Base-by-base conservation (phyloP, 2,329 filamentous ascomycete species). In the Rhinocladiella similis region DNA sequence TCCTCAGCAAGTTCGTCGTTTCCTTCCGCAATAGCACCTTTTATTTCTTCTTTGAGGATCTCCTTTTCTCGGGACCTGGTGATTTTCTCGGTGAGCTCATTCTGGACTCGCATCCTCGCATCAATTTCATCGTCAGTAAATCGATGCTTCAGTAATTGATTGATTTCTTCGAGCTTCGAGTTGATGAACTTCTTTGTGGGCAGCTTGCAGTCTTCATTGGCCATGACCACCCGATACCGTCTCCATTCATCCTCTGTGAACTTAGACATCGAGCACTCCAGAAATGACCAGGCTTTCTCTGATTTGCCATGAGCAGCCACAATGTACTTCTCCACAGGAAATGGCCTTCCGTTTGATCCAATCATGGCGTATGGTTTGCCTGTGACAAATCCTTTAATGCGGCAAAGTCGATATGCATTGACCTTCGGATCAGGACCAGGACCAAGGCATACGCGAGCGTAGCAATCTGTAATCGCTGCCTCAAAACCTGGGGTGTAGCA, bases 401-500 rank as follows among this genome's bases (percentile, higher is more conserved):
- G 76, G 27, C 88, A 89, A 83, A 99, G 88, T 58, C 93, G 88
- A 72, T 99, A 99, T 63, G 90, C 83, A 60, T 89, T 88, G 57
- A 86, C 78, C 3, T 88, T 87, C 3, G 83, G 89, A 19, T 86
- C 81, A 10, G 83, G 83, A 68, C 95, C 88, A 12, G 87, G 82
- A 0, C 92, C 93, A 54, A 97, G 84, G 60, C 87, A 89, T 63
- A 97, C 85, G 50, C 94, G 89, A 36, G 88, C 87, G 70, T 89
- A 99, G 72, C 91, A 95, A 50, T 91, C 91, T 14, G 80, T 84
- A 66, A 97, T 89, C 27, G 88, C 82, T 7, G 88, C 77, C 54
- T 96, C 89, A 64, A 99, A 97, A 3, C 87, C 87, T 10, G 94
- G 94, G 65, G 92, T 93, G 76, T 96, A 96, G 79, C 91, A 97